Conservation (phyloP, 768 basidiomycete species). For the Epithele typhae region DNA sequence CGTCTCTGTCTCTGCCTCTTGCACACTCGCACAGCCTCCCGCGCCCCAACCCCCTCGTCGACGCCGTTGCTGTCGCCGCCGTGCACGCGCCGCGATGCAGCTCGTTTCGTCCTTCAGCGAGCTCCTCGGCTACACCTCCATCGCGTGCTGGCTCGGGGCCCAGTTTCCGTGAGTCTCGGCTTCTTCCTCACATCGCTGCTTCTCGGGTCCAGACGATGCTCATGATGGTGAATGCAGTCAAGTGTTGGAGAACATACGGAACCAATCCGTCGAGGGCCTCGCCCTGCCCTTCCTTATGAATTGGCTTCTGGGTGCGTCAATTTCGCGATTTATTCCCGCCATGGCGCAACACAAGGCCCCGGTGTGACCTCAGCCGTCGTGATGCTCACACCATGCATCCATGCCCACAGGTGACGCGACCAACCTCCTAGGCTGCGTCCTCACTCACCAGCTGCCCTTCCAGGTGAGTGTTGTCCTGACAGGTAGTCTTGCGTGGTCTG, state of each 20-base stretch:
- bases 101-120: slow-evolving; percentile 44
- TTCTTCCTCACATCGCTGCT: slow-evolving; percentile 4
- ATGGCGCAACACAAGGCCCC: no score
- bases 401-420: slow-evolving; percentile 74
- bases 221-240: slow-evolving; percentile 46
- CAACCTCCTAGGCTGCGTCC: slow-evolving; percentile 85
- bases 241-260: slow-evolving; percentile 70
- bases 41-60: slow-evolving; percentile 4
- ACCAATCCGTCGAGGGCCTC: slow-evolving; percentile 83
- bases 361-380: no score
- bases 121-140: slow-evolving; percentile 64
- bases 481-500: background rate
- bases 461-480: slow-evolving; percentile 57
- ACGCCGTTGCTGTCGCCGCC: no score
- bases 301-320: slow-evolving; percentile 88
- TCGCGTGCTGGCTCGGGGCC: slow-evolving; percentile 79
- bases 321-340: no score
- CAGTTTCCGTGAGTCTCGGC: slow-evolving; percentile 74
- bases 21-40: background rate
- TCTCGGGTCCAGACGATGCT: background rate
- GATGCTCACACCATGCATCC: background rate
- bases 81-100: slow-evolving; percentile 20
- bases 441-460: slow-evolving; percentile 93
- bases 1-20: background rate
- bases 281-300: slow-evolving; percentile 90